Evolutionary conservation across 2,329 filamentous ascomycete species (phyloP).

Genomic region (Lecanicillium sp.): DNA sequence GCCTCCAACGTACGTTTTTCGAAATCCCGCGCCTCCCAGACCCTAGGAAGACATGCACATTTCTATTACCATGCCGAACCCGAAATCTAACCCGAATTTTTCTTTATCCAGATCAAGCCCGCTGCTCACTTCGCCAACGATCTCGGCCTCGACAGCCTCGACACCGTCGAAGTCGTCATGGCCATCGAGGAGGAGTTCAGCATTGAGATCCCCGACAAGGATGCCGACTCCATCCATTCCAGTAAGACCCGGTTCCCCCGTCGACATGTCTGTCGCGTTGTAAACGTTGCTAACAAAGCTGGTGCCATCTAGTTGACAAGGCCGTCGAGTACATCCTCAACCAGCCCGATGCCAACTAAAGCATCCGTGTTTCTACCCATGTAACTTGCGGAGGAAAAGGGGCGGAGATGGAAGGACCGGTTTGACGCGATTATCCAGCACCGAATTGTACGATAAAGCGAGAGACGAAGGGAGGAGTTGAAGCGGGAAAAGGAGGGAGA

Average conservation of each 20-base stretch:
- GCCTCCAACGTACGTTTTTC: constrained; percentile 48
- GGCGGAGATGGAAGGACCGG: too few relatives aligned
- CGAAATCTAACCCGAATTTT: constrained; percentile 10
- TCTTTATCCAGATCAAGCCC: constrained; percentile 60
- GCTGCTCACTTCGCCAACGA: constrained; percentile 93
- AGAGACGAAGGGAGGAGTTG: too few relatives aligned
- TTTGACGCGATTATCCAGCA: too few relatives aligned
- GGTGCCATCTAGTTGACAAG: constrained; percentile 63
- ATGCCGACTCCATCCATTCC: constrained; percentile 89
- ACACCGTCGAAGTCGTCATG: constrained; percentile 99
- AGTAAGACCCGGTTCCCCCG: too few relatives aligned
- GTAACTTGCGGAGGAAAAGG: too few relatives aligned
- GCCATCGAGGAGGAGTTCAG: constrained; percentile 91
- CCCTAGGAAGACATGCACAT: background rate
- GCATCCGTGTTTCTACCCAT: background rate
- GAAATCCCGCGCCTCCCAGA: background rate
- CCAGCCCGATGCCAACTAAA: constrained; percentile 80
- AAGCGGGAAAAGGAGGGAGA: too few relatives aligned
- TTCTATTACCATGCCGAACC: background rate
- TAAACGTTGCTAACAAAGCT: too few relatives aligned
- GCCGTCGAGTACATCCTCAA: constrained; percentile 89
- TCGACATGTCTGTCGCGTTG: constrained; percentile 12
- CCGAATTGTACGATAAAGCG: too few relatives aligned
- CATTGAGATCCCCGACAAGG: constrained; percentile 98
- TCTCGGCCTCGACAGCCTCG: constrained; percentile 91